These are phyloP conservation scores for Trichomonas tenax DNA, from an alignment of 208 protist species.

Conservation along the genomic window DNA sequence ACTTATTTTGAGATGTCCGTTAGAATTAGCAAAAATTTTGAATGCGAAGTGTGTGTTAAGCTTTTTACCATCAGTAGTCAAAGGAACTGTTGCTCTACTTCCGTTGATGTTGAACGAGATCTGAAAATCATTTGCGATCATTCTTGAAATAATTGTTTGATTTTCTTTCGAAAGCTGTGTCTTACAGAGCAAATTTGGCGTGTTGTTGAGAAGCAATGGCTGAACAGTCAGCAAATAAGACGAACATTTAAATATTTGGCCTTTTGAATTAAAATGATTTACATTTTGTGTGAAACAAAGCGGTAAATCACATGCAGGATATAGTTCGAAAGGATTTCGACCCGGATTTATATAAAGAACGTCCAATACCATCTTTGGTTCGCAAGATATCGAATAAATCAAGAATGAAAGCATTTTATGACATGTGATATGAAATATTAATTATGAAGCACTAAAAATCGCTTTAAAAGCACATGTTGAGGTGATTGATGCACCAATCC, in stretches of 20 bases:
- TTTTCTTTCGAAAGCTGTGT: not conserved
- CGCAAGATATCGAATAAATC: not conserved
- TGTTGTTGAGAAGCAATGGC: not conserved
- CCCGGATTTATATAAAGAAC: not conserved
- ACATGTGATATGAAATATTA: not conserved
- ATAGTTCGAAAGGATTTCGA: not conserved
- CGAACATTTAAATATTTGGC: not conserved
- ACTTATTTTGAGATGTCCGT: not conserved
- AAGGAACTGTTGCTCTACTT: not conserved
- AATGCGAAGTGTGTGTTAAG: not conserved
- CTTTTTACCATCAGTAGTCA: not conserved
- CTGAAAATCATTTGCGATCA: not conserved
- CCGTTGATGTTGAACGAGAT: not conserved
- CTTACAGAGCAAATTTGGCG: not conserved
- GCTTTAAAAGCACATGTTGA: too few relatives aligned
- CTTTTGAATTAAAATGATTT: not conserved
- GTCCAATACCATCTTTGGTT: not conserved
- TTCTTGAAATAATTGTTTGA: not conserved
- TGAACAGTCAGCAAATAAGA: not conserved
- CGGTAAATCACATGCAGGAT: not conserved
- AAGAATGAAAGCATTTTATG: not conserved
- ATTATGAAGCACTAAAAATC: too few relatives aligned
- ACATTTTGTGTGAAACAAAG: not conserved
- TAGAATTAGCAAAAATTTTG: not conserved
- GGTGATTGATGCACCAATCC: too few relatives aligned